Evolutionary conservation across 2,329 filamentous ascomycete genomes (phyloP).

Genomic region (Aspergillus pseudonomiae): DNA sequence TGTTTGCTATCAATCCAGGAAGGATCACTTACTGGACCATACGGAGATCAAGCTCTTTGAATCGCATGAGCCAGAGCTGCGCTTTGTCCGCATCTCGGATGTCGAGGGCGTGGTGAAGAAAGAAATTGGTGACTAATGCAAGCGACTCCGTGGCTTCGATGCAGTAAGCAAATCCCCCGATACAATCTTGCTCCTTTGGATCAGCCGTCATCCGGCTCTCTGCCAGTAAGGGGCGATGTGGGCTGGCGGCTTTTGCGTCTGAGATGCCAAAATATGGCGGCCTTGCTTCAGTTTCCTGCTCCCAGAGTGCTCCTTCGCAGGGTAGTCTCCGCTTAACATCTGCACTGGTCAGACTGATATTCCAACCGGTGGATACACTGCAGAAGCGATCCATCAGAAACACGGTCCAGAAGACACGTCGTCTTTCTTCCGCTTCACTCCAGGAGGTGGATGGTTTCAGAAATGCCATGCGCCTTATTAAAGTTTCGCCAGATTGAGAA

Average conservation of each 20-base stretch:
- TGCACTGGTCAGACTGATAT: conserved; percentile 35
- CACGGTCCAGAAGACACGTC: conserved; percentile 43
- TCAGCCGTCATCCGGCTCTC: not conserved
- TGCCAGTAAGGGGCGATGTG: not conserved
- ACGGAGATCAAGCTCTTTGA: conserved; percentile 32
- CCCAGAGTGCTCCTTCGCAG: conserved; percentile 39
- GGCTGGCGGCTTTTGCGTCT: conserved; percentile 25
- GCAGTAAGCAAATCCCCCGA: conserved; percentile 26
- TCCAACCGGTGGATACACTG: conserved; percentile 41
- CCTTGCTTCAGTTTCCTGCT: conserved; percentile 25
- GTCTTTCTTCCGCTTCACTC: conserved; percentile 38
- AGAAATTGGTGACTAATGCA: conserved; percentile 39
- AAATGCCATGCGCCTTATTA: conserved; percentile 43
- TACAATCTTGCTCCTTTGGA: conserved; percentile 15
- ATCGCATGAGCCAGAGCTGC: conserved; percentile 37
- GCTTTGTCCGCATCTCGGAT: conserved; percentile 31
- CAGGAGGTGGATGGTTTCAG: conserved; percentile 32
- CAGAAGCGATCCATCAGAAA: conserved; percentile 44
- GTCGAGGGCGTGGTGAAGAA: conserved; percentile 36
- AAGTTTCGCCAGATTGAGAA: conserved; percentile 22
- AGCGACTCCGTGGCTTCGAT: conserved; percentile 38
- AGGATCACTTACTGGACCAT: conserved; percentile 28
- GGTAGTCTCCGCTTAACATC: conserved; percentile 40
- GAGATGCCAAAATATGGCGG: conserved; percentile 48
- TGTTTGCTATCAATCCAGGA: not conserved